Conservation (phyloP, 148 eudicot genomes). For the Rhododendron simsii region DNA sequence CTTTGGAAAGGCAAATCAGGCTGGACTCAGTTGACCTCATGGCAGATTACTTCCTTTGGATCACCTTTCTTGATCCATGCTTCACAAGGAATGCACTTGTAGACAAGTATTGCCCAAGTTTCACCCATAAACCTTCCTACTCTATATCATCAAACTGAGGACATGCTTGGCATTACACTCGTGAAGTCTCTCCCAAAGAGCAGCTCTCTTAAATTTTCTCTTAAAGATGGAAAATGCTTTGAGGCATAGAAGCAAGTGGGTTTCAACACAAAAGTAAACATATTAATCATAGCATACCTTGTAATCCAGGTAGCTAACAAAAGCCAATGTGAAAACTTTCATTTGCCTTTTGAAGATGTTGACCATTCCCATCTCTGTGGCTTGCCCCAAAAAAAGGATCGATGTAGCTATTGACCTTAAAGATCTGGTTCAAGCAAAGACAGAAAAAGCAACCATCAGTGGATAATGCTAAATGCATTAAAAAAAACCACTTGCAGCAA, state of each 20-base stretch:
- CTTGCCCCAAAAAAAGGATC: slow-evolving; percentile 7
- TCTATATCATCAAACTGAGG: slow-evolving; percentile 46
- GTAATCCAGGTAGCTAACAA: slow-evolving; percentile 78
- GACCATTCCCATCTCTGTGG: slow-evolving; percentile 68
- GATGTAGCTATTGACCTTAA: too few relatives aligned
- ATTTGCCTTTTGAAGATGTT: slow-evolving; percentile 67
- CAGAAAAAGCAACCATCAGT: too few relatives aligned
- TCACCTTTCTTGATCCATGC: too few relatives aligned
- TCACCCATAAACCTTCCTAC: too few relatives aligned
- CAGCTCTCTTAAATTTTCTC: slow-evolving; percentile 50
- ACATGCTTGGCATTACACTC: slow-evolving; percentile 94
- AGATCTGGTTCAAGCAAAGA: too few relatives aligned
- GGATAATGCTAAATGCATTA: too few relatives aligned
- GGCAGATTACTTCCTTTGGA: too few relatives aligned
- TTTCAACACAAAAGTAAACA: background rate
- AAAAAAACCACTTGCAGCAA: too few relatives aligned
- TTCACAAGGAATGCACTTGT: too few relatives aligned
- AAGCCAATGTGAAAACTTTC: slow-evolving; percentile 14
- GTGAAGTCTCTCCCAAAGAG: slow-evolving; percentile 83
- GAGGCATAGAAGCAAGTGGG: background rate
- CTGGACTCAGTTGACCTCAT: too few relatives aligned
- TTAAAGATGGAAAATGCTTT: background rate
- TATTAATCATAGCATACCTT: slow-evolving; percentile 46
- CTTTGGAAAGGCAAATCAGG: too few relatives aligned
- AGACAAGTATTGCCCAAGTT: too few relatives aligned